These are phyloP conservation scores for Kuraishia cidri DNA, from an alignment of 805 yeast species.

Conservation along the genomic window DNA sequence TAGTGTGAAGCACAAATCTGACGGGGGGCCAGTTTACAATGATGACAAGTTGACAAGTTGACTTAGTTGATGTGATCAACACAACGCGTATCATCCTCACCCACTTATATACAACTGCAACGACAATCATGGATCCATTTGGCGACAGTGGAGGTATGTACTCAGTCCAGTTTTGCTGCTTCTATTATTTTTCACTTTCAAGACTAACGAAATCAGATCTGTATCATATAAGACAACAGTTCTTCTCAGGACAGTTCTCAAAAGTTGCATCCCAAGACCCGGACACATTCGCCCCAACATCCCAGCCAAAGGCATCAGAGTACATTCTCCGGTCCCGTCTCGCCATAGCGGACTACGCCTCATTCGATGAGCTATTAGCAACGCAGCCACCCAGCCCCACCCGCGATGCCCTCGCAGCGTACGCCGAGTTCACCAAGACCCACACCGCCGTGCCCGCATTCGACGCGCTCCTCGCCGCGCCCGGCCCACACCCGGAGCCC, in stretches of 20 bases:
- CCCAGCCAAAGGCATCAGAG: slow-evolving; percentile 6
- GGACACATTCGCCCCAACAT: too few species aligned
- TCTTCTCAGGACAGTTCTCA: slow-evolving; percentile 51
- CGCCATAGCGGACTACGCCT: slow-evolving; percentile 1
- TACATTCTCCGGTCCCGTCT: slow-evolving; percentile 3
- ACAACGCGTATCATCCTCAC: too few species aligned
- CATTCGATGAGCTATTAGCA: slow-evolving; percentile 4
- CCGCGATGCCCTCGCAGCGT: too few species aligned
- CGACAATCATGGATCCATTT: slow-evolving; percentile 16
- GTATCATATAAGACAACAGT: slow-evolving; percentile 47
- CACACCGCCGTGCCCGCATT: slow-evolving; percentile 1
- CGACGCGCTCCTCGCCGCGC: slow-evolving; percentile 2
- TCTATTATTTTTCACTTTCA: not conserved
- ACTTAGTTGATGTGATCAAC: too few species aligned
- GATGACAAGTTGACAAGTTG: too few species aligned
- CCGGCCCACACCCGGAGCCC: slow-evolving; percentile 8
- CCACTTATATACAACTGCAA: too few species aligned
- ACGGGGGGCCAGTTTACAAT: too few species aligned
- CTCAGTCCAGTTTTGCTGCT: too few species aligned
- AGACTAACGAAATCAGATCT: slow-evolving; percentile 25
- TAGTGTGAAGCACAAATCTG: too few species aligned
- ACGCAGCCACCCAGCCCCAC: too few species aligned
- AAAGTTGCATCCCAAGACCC: too few species aligned
- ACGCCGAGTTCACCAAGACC: slow-evolving; percentile 2
- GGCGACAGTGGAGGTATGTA: slow-evolving; percentile 15